Percentiles rank a stretch among this genome's conserved stretches.
Evolutionary conservation across 768 basidiomycete species (phyloP).

Genomic region (Termitomyces sp.): DNA sequence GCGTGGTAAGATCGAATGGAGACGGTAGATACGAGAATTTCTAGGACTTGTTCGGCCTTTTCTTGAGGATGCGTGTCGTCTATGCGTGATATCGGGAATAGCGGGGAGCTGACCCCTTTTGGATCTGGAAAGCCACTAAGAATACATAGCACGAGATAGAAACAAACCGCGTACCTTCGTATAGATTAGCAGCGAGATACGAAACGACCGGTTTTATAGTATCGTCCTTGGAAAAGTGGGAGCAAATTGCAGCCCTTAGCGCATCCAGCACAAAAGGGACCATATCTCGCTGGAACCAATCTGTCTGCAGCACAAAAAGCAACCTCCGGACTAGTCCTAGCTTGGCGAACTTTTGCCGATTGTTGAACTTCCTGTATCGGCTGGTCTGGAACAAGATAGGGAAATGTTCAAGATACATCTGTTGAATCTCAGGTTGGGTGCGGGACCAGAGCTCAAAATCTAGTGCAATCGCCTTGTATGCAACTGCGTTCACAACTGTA

Average conservation of each 20-base stretch:
- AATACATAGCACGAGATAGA: background rate
- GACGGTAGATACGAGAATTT: constrained; percentile 57
- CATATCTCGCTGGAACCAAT: constrained; percentile 62
- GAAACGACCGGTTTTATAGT: constrained; percentile 82
- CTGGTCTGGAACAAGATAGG: constrained; percentile 65
- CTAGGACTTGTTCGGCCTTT: constrained; percentile 66
- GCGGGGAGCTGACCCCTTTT: constrained; percentile 37
- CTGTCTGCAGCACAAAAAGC: constrained; percentile 76
- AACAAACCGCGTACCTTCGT: constrained; percentile 40
- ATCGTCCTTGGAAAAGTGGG: constrained; percentile 67
- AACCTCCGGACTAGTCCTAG: constrained; percentile 67
- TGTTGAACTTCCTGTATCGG: constrained; percentile 72
- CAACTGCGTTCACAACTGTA: constrained; percentile 74
- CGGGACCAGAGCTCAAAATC: constrained; percentile 89
- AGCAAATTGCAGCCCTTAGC: constrained; percentile 53
- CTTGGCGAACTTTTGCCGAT: constrained; percentile 66
- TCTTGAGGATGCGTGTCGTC: constrained; percentile 43
- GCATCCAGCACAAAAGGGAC: constrained; percentile 49
- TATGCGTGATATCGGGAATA: constrained; percentile 50
- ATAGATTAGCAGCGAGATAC: constrained; percentile 77
- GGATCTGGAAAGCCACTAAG: constrained; percentile 10
- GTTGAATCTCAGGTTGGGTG: constrained; percentile 67
- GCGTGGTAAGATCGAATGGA: constrained; percentile 49
- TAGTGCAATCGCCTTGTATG: constrained; percentile 78
- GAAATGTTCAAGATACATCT: constrained; percentile 78